Conservation (phyloP, 208 protist genomes). For the Leishmania tropica region DNA sequence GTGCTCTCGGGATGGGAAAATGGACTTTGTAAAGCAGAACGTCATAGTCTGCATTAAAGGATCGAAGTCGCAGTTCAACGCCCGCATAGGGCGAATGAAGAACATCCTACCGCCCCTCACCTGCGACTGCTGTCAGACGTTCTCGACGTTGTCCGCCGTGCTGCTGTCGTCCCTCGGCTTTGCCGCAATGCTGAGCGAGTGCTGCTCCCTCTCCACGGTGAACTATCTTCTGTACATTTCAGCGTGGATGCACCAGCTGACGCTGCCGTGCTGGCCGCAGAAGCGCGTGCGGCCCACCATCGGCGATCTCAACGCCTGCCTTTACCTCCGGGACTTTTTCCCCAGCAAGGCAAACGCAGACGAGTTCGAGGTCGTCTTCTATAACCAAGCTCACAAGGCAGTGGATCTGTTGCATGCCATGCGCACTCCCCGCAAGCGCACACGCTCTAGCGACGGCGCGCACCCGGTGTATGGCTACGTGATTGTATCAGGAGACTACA, state of each 20-base stretch:
- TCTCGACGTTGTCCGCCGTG: conserved; percentile 76
- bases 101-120: conserved; percentile 73
- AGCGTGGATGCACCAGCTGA: conserved; percentile 88
- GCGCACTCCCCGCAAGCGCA: conserved; percentile 36
- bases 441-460: conserved; percentile 9
- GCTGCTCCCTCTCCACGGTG: conserved; percentile 66
- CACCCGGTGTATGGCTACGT: conserved; percentile 80
- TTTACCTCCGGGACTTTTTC: conserved; percentile 80
- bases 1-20: conserved; percentile 31
- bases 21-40: conserved; percentile 57
- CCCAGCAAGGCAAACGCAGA: conserved; percentile 61
- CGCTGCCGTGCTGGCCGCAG: conserved; percentile 71
- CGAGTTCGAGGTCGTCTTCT: conserved; percentile 86
- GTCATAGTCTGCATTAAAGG: conserved; percentile 69
- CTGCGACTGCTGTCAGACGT: conserved; percentile 88
- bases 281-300: conserved; percentile 70
- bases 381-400: conserved; percentile 65
- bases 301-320: conserved; percentile 75
- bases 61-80: conserved; percentile 85
- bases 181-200: conserved; percentile 64
- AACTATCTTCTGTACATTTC: conserved; percentile 91
- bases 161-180: conserved; percentile 79
- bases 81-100: conserved; percentile 47
- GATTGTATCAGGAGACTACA: conserved; percentile 90
- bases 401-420: conserved; percentile 58